phyloP scores from a whole-genome alignment of 148 eudicot genomes.

The Diospyros lotus region DNA sequence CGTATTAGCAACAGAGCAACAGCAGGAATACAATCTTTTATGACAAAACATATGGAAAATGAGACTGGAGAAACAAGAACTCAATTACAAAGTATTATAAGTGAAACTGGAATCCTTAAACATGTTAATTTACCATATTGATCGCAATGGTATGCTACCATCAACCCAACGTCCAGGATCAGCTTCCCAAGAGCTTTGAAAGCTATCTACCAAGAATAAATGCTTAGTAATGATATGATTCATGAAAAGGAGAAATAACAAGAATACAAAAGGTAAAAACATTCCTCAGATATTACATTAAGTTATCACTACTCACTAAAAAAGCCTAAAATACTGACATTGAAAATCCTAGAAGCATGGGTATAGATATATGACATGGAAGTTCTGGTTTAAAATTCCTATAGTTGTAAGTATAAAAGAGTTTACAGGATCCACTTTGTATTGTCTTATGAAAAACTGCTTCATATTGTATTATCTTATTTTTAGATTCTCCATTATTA shows the following conservation, averaged over 20 bases:
- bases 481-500: no score
- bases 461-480: no score
- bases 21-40: neutral
- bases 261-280: neutral
- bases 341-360: no score
- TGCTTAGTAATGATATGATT: neutral
- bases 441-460: no score
- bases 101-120: neutral
- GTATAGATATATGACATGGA: no score
- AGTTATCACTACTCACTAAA: neutral
- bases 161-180: slow-evolving; percentile 78
- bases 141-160: slow-evolving; percentile 92
- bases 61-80: neutral
- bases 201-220: slow-evolving; percentile 37
- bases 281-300: neutral
- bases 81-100: neutral
- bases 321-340: no score
- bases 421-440: no score
- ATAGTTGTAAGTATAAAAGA: no score
- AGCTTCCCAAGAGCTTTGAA: slow-evolving; percentile 90
- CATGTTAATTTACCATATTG: slow-evolving; percentile 49
- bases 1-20: neutral
- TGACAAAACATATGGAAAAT: neutral
- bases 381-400: no score
- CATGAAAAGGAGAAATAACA: slow-evolving; percentile 5